Evolutionary conservation across 345 rosid genomes (phyloP), one percentile per base, ranked within the genome.

Genomic region (Draba incana): DNA sequence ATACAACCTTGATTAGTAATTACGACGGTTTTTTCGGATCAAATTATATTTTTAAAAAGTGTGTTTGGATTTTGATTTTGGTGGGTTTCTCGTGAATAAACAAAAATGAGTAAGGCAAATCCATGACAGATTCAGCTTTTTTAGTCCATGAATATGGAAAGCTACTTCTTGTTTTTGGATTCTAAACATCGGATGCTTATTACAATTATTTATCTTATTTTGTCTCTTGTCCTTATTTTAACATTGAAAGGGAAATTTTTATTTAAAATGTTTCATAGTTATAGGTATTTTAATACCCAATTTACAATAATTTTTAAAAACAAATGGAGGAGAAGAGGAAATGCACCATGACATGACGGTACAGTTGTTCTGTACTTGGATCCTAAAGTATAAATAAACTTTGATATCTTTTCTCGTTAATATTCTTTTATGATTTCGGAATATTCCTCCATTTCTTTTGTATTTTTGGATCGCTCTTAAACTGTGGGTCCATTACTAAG

Each of bases 141-240:
- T 4, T n/a, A 35, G 51, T 57, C 55, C 42, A 61, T 45, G 23
- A 53, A 74, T 13, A 44, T 37, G n/a, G 51, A 67, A 74, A 61
- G 51, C 13, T 41, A 2, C n/a, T 48, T 57, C 66, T 57, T 65
- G 66, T 72, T 72, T 72, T 65, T 13, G 45, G 45, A 52, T 39
- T 27, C 49, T 38, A 15, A n/a, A 68, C 78, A 67, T 75, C 62
- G 78, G 74, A 68, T 75, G 54, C 69, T 61, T 62, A 74, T 63
- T 55, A 62, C 66, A 10, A 57, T 43, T 51, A 9, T 44, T 43
- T 30, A 13, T 54, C 16, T 33, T 9, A 15, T 12, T 8, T 44
- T 24, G 41, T 66, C 46, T 52, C 8, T 14, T 44, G 49, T 59
- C 60, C 25, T 43, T 43, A 6, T 59, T 66, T 10, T 33, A 33